Percentiles rank a stretch among this genome's conserved stretches.
Evolutionary conservation across 306 rosid species (phyloP).

Genomic region (Abrus precatorius): DNA sequence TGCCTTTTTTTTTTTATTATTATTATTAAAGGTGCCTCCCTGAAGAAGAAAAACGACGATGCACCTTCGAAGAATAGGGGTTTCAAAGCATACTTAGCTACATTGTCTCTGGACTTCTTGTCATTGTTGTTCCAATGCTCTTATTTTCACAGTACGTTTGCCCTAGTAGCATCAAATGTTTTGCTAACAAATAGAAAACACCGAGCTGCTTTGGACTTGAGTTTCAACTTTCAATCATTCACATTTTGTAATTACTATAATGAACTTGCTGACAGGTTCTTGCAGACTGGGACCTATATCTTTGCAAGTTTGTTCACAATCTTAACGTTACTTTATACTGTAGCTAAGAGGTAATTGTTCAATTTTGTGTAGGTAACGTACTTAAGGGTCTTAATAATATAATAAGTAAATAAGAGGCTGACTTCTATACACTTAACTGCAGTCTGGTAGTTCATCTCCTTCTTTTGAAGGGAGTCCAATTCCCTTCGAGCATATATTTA

Average conservation of each 20-base stretch:
- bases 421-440: conserved; percentile 52
- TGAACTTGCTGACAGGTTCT: conserved; percentile 66
- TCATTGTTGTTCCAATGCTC: conserved; percentile 72
- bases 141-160: conserved; percentile 76
- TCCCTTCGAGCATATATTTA: conserved; percentile 64
- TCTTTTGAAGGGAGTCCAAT: conserved; percentile 52
- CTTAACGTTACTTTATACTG: conserved; percentile 56
- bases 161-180: not conserved
- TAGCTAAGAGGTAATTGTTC: conserved; percentile 65
- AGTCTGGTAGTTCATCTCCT: conserved; percentile 57
- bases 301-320: conserved; percentile 55
- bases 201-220: not conserved
- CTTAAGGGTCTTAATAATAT: not conserved
- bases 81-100: conserved; percentile 62
- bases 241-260: conserved; percentile 35
- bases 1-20: not conserved
- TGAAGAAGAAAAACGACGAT: conserved; percentile 77
- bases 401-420: not conserved
- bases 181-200: conserved; percentile 11
- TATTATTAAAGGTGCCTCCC: conserved; percentile 44
- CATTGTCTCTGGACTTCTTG: conserved; percentile 69
- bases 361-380: conserved; percentile 36
- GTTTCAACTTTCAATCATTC: not conserved
- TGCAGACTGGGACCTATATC: conserved; percentile 70
- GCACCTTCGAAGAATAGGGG: conserved; percentile 52